Base-by-base conservation (phyloP, 768 basidiomycete genomes). In the Pleurotus pulmonarius region DNA sequence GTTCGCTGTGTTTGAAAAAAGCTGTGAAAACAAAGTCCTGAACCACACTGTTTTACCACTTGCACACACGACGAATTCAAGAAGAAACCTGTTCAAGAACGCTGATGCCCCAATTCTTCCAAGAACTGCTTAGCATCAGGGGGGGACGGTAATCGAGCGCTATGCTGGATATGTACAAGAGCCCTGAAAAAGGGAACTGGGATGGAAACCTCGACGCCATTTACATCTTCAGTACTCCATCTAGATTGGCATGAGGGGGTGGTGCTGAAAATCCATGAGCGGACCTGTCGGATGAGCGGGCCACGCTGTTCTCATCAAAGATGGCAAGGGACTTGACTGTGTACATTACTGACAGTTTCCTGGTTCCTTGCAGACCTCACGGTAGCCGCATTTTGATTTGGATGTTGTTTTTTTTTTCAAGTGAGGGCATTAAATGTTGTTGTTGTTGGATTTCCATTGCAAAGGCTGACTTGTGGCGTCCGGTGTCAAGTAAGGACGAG, bases 1-100 rank as follows among this genome's bases (percentile, higher is more conserved):
- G 22, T 34, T 49, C 48, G 48, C 48, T 49, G 48, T 34, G 48
- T 49, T 49, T 49, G 48, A 49, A 49, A 29, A 26, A 12, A 49
- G 37, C 15, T 12, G 26, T 29, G 5, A 24, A 26, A 26, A 15
- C 29, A 34, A 34, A 49, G 20, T 25, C 48, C n/a, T 22, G 20
- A 44, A 44, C 41, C 11, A 44, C 41, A 7, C 15, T 44, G n/a
- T 44, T 44, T 44, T 44, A 44, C 41, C 41, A 13, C 41, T 44
- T 4, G 9, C 11, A 3, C 41, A 16, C 20, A 16, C 3, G n/a
- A 16, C 3, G n/a, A 22, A 44, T 5, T 5, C n/a, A 44, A 44
- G 29, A 34, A 34, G 29, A 8, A 8, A 29, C 29, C 29, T 34
- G 29, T 34, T 3, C 29, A 34, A 34, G 29, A 34, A 34, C 29